Percentiles rank a stretch among this genome's conserved stretches.
These are phyloP conservation scores for Mycena alexandri DNA, from an alignment of 768 basidiomycete species.

Conservation along the genomic window DNA sequence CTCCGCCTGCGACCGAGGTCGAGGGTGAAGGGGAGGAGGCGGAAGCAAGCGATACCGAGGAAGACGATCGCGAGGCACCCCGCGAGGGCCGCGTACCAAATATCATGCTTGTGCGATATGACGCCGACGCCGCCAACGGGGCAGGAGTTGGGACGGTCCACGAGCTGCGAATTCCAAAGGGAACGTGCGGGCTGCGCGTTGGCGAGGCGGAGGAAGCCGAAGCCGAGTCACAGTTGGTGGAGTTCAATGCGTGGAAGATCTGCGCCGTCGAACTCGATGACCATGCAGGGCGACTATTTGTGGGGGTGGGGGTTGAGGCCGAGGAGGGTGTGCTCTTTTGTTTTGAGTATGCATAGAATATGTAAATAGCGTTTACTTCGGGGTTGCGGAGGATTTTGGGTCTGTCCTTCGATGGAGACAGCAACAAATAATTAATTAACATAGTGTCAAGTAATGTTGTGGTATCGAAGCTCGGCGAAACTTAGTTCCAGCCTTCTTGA, in stretches of 20 bases:
- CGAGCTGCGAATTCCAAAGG: constrained; percentile 16
- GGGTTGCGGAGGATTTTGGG: too few species aligned
- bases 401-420: too few species aligned
- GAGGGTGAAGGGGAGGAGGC: too few species aligned
- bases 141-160: constrained; percentile 14
- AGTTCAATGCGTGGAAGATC: constrained; percentile 14
- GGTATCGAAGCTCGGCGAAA: too few species aligned
- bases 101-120: constrained; percentile 28
- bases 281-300: constrained; percentile 25
- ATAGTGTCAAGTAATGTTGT: too few species aligned
- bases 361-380: too few species aligned
- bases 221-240: too few species aligned
- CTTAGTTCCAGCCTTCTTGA: too few species aligned
- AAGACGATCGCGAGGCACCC: background rate
- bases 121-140: constrained; percentile 9
- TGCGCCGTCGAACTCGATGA: constrained; percentile 32
- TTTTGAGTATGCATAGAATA: too few species aligned
- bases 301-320: background rate
- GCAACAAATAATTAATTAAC: too few species aligned
- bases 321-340: too few species aligned
- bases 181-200: background rate
- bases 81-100: constrained; percentile 6
- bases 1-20: background rate
- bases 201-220: background rate
- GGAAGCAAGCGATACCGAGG: background rate